Evolutionary conservation across 1,139 yeast species (phyloP).

Genomic region (Nakaseomyces bracarensis): DNA sequence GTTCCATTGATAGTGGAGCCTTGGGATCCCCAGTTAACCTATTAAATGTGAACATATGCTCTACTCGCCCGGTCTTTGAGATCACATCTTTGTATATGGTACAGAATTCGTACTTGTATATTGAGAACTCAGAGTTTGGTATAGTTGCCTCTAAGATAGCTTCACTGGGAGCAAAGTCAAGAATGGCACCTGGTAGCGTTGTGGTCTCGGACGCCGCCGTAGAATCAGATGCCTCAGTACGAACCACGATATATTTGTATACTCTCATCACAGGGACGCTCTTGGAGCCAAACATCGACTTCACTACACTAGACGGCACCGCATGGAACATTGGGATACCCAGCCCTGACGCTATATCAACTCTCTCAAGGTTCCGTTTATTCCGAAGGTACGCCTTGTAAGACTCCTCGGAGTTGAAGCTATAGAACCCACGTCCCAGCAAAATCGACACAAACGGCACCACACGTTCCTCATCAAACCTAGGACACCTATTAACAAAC

Average conservation of each 20-base stretch:
- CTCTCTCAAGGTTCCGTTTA: conserved; percentile 23
- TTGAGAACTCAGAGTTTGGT: conserved; percentile 9
- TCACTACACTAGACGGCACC: conserved; percentile 24
- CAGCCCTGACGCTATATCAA: conserved; percentile 18
- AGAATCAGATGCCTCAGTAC: conserved; percentile 10
- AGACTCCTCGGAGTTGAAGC: conserved; percentile 31
- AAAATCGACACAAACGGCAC: conserved; percentile 30
- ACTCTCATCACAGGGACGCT: conserved; percentile 28
- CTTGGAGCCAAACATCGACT: conserved; percentile 25
- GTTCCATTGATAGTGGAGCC: conserved; percentile 6
- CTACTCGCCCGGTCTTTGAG: conserved; percentile 15
- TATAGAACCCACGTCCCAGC: conserved; percentile 29
- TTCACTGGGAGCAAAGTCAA: conserved; percentile 9
- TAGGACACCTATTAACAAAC: conserved; percentile 26
- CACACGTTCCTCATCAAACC: conserved; percentile 21
- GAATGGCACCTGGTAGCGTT: neutral
- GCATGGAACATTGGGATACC: conserved; percentile 34
- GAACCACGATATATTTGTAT: conserved; percentile 24
- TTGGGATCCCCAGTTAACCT: conserved; percentile 11
- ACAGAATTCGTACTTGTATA: conserved; percentile 23
- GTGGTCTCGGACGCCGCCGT: neutral
- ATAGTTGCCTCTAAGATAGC: conserved; percentile 14
- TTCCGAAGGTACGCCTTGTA: conserved; percentile 23
- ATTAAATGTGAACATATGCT: conserved; percentile 21
- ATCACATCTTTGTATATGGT: conserved; percentile 15